Percentiles rank a stretch among this genome's conserved stretches.
Conservation (phyloP, 768 basidiomycete genomes). For the Scleroderma bovista region DNA sequence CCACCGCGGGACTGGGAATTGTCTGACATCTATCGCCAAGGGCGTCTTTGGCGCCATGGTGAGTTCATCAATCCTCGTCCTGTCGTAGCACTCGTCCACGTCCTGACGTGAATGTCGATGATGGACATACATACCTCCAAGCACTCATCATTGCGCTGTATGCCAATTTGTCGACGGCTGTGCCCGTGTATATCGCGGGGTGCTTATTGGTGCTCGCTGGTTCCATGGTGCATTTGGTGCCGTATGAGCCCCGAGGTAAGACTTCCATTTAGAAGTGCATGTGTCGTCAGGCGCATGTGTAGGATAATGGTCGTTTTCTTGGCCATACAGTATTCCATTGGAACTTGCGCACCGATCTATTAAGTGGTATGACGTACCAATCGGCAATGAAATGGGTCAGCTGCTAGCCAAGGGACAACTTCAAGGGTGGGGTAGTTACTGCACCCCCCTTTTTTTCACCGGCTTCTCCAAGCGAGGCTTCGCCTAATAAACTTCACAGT, state of each 20-base stretch:
- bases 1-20: conserved; percentile 70
- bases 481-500: too few species aligned
- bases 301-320: too few species aligned
- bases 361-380: too few species aligned
- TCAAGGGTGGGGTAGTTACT: too few species aligned
- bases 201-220: conserved; percentile 59
- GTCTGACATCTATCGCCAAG: conserved; percentile 51
- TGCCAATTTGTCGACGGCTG: conserved; percentile 55
- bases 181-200: conserved; percentile 70
- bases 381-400: too few species aligned
- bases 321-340: too few species aligned
- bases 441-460: too few species aligned
- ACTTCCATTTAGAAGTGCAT: conserved; percentile 47
- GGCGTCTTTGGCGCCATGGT: conserved; percentile 70
- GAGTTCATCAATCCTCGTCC: conserved; percentile 14
- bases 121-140: conserved; percentile 31
- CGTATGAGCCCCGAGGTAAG: conserved; percentile 72
- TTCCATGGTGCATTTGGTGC: conserved; percentile 53
- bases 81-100: neutral
- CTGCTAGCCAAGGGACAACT: too few species aligned
- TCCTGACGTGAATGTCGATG: neutral
- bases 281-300: neutral
- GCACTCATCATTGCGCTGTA: conserved; percentile 70
- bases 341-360: too few species aligned
- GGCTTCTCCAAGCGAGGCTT: too few species aligned